phyloP scores from a whole-genome alignment of 139 green algal genomes.

The Limnomonas spitsbergensis region DNA sequence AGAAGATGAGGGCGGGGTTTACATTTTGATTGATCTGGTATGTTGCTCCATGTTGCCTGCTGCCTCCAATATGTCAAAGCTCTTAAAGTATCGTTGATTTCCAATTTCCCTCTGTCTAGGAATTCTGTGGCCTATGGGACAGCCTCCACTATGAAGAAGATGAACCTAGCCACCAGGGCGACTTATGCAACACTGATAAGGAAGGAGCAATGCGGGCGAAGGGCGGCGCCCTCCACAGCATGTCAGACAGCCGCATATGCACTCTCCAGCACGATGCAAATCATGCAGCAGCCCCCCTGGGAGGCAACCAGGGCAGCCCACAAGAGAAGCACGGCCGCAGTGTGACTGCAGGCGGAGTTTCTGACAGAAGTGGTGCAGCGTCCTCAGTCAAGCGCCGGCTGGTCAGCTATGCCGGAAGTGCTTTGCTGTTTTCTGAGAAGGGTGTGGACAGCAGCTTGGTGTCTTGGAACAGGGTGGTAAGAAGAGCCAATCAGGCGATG shows the following conservation, averaged over 20 bases:
- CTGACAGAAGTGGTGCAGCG: constrained; percentile 11
- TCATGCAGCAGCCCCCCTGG: background rate
- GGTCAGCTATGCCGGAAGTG: constrained; percentile 77
- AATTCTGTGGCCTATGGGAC: constrained; percentile 78
- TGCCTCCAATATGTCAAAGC: no score
- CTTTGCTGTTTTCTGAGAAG: constrained; percentile 79
- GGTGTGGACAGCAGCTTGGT: constrained; percentile 78
- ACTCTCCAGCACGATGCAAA: no score
- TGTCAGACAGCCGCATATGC: no score
- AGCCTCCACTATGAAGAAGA: constrained; percentile 73
- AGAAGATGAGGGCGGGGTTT: no score
- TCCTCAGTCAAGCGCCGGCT: constrained; percentile 70
- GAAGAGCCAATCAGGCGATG: background rate
- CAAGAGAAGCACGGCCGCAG: no score
- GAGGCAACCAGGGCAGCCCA: background rate
- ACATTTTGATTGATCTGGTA: no score
- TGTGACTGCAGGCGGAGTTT: no score
- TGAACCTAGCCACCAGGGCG: background rate
- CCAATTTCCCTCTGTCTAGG: no score
- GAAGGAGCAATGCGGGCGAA: background rate
- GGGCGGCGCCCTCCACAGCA: background rate
- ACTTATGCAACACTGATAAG: background rate
- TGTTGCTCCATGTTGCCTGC: no score
- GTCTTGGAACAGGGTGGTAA: constrained; percentile 74
- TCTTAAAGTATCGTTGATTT: no score